Percentiles rank a stretch among this genome's conserved stretches.
phyloP scores from a whole-genome alignment of 257 asterid genomes.

The Voacanga thouarsii region DNA sequence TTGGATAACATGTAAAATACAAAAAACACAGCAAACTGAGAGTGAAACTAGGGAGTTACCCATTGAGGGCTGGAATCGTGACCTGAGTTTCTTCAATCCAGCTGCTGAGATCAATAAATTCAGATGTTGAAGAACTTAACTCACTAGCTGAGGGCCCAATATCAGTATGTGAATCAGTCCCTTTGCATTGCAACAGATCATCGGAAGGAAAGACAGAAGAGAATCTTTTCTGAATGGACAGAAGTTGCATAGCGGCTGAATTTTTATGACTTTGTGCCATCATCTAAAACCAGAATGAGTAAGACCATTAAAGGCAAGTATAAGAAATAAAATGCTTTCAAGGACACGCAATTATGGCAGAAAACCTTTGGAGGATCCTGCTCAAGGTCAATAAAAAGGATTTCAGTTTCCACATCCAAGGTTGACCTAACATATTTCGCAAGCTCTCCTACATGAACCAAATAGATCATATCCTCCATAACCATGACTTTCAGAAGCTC shows the following conservation, averaged over 20 bases:
- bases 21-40: not conserved
- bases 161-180: slow-evolving; percentile 5
- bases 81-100: slow-evolving; percentile 63
- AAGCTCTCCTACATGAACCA: slow-evolving; percentile 50
- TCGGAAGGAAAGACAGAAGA: slow-evolving; percentile 40
- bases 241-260: slow-evolving; percentile 43
- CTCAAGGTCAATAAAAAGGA: slow-evolving; percentile 60
- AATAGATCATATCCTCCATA: slow-evolving; percentile 80
- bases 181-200: slow-evolving; percentile 34
- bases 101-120: slow-evolving; percentile 64
- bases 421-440: slow-evolving; percentile 46
- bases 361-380: slow-evolving; percentile 75
- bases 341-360: not conserved
- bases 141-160: slow-evolving; percentile 27
- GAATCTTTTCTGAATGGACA: slow-evolving; percentile 61
- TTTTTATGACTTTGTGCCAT: slow-evolving; percentile 31
- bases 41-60: slow-evolving; percentile 42
- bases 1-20: too few relatives aligned
- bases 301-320: not conserved
- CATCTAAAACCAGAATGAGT: slow-evolving; percentile 39
- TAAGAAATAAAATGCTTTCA: not conserved
- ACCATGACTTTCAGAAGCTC: slow-evolving; percentile 61
- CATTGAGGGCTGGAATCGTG: slow-evolving; percentile 78
- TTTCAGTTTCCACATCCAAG: slow-evolving; percentile 32
- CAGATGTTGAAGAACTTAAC: slow-evolving; percentile 27